phyloP scores from a whole-genome alignment of 2,329 filamentous ascomycete genomes.

The Tothia fuscella region DNA sequence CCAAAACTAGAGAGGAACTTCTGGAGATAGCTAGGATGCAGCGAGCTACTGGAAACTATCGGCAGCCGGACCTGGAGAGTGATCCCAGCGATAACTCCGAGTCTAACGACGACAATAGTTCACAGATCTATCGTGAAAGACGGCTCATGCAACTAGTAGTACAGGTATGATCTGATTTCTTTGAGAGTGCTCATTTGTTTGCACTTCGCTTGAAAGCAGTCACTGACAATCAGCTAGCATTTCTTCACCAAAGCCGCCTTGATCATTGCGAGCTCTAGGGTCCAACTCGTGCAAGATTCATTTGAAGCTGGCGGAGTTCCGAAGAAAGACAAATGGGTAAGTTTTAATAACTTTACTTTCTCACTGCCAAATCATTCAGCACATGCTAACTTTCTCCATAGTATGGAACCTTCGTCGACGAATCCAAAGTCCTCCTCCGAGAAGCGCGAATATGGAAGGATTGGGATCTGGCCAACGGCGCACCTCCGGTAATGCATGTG shows the following conservation, averaged over 20 bases:
- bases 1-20: no score
- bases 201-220: background rate
- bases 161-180: no score
- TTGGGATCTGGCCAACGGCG: slow-evolving; percentile 63
- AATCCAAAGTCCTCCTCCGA: slow-evolving; percentile 76
- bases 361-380: background rate
- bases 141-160: no score
- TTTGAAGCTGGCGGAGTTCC: slow-evolving; percentile 44
- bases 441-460: slow-evolving; percentile 72
- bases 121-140: no score
- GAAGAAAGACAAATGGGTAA: slow-evolving; percentile 78
- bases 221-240: slow-evolving; percentile 48
- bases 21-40: no score
- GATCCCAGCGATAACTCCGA: no score
- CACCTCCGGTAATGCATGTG: slow-evolving; percentile 73
- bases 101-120: no score
- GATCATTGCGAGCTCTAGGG: slow-evolving; percentile 69
- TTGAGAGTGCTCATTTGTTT: no score
- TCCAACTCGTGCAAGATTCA: slow-evolving; percentile 51
- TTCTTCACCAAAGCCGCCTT: slow-evolving; percentile 82
- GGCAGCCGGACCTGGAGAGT: no score
- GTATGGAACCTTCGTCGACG: slow-evolving; percentile 93
- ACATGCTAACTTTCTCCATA: slow-evolving; percentile 28
- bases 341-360: slow-evolving; percentile 21
- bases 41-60: no score